These are phyloP conservation scores for Nemophila menziesii DNA, from an alignment of 257 asterid genomes.

Conservation along the genomic window DNA sequence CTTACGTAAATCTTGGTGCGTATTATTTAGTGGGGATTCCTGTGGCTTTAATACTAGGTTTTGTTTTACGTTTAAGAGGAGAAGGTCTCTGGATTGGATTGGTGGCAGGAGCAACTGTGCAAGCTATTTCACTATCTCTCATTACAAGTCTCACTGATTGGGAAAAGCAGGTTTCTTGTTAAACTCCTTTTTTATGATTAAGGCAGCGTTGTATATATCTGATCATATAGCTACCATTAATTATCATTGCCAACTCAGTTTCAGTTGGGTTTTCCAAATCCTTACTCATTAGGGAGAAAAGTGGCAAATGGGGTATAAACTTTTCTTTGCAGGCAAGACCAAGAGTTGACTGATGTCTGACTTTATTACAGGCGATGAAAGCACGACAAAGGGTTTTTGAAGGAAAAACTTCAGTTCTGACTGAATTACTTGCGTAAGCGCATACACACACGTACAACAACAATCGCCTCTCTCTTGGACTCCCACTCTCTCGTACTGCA, in stretches of 20 bases:
- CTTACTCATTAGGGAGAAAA: too few species aligned
- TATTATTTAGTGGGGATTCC: constrained; percentile 49
- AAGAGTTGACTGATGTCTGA: too few species aligned
- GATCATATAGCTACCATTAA: not conserved
- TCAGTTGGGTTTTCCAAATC: too few species aligned
- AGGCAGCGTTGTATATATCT: not conserved
- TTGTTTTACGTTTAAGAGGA: constrained; percentile 28
- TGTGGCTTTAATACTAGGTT: constrained; percentile 28
- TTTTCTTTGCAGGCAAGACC: not conserved
- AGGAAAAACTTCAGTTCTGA: too few species aligned
- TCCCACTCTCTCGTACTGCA: too few species aligned
- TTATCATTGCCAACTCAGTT: not conserved
- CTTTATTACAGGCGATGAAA: constrained; percentile 23
- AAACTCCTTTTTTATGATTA: not conserved
- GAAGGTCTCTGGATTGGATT: constrained; percentile 57
- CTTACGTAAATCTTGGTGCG: constrained; percentile 48
- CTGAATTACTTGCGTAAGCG: too few species aligned
- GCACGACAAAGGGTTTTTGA: constrained; percentile 20
- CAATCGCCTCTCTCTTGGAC: too few species aligned
- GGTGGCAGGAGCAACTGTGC: constrained; percentile 33
- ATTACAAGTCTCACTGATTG: constrained; percentile 37
- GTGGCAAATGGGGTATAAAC: not conserved
- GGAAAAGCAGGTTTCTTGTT: constrained; percentile 36
- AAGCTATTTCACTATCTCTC: constrained; percentile 23
- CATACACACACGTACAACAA: too few species aligned